phyloP scores from a whole-genome alignment of 192 early-diverging fungal species.

The Obelidium mucronatum region DNA sequence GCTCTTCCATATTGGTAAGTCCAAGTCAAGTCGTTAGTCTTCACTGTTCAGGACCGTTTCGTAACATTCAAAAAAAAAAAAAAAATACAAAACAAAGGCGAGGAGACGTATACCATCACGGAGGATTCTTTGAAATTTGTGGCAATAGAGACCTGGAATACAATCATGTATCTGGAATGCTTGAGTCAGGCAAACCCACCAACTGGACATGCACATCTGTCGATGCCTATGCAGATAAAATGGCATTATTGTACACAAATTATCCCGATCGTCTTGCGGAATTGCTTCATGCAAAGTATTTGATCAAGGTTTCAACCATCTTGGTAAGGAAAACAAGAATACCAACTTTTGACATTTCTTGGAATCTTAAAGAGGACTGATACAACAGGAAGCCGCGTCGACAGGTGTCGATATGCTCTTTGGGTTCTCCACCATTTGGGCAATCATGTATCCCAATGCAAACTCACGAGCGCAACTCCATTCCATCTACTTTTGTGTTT shows the following conservation, averaged over 20 bases:
- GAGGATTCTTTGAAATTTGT: conserved; percentile 27
- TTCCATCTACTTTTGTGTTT: too few species aligned
- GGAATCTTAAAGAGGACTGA: too few species aligned
- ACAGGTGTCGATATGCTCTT: conserved; percentile 16
- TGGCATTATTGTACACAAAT: not conserved
- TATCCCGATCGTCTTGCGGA: not conserved
- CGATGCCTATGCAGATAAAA: not conserved
- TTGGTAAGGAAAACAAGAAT: not conserved
- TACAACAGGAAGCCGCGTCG: too few species aligned
- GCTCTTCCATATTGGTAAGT: too few species aligned
- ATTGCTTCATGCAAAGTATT: not conserved
- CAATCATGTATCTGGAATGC: not conserved
- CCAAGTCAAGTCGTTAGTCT: too few species aligned
- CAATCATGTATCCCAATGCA: not conserved
- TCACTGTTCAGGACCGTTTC: too few species aligned
- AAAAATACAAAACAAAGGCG: too few species aligned
- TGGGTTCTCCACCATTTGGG: conserved; percentile 11
- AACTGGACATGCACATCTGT: not conserved
- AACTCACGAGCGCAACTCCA: not conserved
- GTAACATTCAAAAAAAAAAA: too few species aligned
- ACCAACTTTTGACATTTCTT: too few species aligned
- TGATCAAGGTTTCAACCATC: not conserved
- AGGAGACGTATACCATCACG: conserved; percentile 25
- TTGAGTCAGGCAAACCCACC: not conserved
- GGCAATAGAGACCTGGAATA: conserved; percentile 16